Base-by-base conservation (phyloP, 208 protist genomes). In the Trypanosoma congolense region DNA sequence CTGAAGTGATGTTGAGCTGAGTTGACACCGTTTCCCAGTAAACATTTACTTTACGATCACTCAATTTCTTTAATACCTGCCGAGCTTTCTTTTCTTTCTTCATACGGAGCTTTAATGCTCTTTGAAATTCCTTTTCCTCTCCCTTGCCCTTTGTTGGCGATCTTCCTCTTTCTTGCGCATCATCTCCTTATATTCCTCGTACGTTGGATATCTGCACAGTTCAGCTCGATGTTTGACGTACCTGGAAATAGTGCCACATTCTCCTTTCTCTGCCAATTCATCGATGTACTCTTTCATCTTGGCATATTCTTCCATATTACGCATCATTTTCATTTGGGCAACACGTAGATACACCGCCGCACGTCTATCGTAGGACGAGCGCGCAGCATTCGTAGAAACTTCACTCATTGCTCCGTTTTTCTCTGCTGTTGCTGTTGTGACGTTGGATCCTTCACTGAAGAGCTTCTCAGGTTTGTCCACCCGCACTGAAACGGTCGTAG, bases 281-380 rank as follows among this genome's bases (percentile, higher is more conserved):
- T 58, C 48, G 12, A 67, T 26, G 46, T 71, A 60, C 16, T 43
- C 42, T 42, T 57, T 53, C 49, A 63, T 61, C 41, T 72, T 76
- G 31, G 49, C 55, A 30, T 47, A 72, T 40, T 65, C 52, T 26
- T 44, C 48, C 6, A 8, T 19, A 43, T 66, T 63, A 18, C 55
- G 42, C 22, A 29, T 3, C 4, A 65, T 36, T 26, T 72, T 49
- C 18, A 61, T 36, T 30, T 63, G 35, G 6, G 70, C 70, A 35
- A 76, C 21, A 24, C 70, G 62, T 9, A 63, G 33, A 47, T 61
- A 65, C 3, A 57, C 58, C 4, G 45, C 64, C 1, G 58, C n/a
- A 28, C 56, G 56, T 16, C 58, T 35, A 29, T 61, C 33, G 36
- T 66, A 58, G 2, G 24, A 12, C 26, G 47, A 45, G 29, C 25